A percentile compares a stretch with the other conserved stretches of the same genome.
These are phyloP conservation scores for Malus sieversii DNA, from an alignment of 306 rosid genomes.

Conservation along the genomic window DNA sequence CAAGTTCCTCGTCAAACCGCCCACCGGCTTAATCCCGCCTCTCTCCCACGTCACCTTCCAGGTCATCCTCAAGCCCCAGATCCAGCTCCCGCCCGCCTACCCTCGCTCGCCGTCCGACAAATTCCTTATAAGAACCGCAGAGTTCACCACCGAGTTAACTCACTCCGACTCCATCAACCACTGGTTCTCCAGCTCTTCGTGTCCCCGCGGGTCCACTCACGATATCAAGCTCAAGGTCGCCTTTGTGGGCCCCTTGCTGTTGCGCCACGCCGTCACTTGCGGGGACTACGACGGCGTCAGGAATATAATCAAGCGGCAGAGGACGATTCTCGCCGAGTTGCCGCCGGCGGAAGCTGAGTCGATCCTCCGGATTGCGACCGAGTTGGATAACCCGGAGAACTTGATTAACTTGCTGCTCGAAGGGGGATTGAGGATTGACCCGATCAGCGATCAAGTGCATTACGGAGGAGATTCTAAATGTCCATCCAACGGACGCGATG, in stretches of 20 bases:
- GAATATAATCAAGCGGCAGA: conserved; percentile 52
- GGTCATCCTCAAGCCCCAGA: conserved; percentile 70
- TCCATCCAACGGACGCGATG: conserved; percentile 16
- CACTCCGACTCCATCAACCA: conserved; percentile 4
- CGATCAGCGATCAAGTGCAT: background rate
- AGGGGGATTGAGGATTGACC: conserved; percentile 51
- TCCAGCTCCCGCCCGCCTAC: conserved; percentile 43
- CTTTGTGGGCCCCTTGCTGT: conserved; percentile 52
- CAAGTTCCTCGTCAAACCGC: conserved; percentile 75
- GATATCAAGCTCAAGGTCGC: conserved; percentile 57
- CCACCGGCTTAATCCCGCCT: conserved; percentile 53
- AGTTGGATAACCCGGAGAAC: conserved; percentile 45
- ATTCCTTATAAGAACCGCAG: conserved; percentile 50
- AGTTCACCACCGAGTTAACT: background rate
- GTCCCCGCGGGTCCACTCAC: conserved; percentile 7
- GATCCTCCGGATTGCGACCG: conserved; percentile 49
- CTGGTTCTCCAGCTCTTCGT: conserved; percentile 24
- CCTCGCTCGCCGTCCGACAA: conserved; percentile 73
- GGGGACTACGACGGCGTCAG: conserved; percentile 44
- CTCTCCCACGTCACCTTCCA: conserved; percentile 51
- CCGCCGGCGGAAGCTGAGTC: conserved; percentile 27
- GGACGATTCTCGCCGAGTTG: conserved; percentile 38
- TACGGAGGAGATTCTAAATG: conserved; percentile 1
- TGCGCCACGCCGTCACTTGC: conserved; percentile 36
- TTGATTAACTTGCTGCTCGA: conserved; percentile 61